Evolutionary conservation across 1,139 yeast species (phyloP), one percentile per base, ranked within the genome.

Genomic region (Hanseniaspora sp.): DNA sequence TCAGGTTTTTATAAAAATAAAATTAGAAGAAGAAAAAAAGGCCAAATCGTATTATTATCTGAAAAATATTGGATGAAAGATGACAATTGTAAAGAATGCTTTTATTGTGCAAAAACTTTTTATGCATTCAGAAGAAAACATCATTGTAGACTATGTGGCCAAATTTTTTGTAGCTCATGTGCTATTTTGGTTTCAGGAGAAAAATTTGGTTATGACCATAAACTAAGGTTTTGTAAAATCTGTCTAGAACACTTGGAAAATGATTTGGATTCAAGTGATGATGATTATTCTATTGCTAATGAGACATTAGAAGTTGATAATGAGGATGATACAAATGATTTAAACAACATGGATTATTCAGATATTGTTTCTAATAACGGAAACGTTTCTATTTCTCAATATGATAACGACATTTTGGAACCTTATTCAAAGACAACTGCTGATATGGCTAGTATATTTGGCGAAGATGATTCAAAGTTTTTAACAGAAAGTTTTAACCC

Each of bases 121-220:
- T 79, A 86, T 7, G 75, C 83, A 0, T 92, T 90, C 68, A 72
- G 96, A 64, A 74, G 98, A 60, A 86, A 86, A 60, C 98, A 92
- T 66, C 98, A 92, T 67, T 92, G 98, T 64, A 73, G 98, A 52
- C 82, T 90, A 52, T 92, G 98, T 69, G 97, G 97, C 2, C 96
- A 90, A 66, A 92, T 92, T 44, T 92, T 88, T 64, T 92, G 98
- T 67, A 77, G 86, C 35, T 76, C 77, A n/a, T 92, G 98, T 67
- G 88, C 96, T 0, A 70, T 79, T 3, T 76, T 87, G 59, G 80
- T 88, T 12, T 77, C 87, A 2, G 95, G 95, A 43, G 80, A 78
- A 43, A 80, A 80, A 62, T 86, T 87, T 64, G 76, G 77, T 39
- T 79, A 80, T 61, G 74, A 74, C 39, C 95, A 90, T 37, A 80